These are phyloP conservation scores for Suillus lakei DNA, from an alignment of 768 basidiomycete genomes.

Conservation along the genomic window DNA sequence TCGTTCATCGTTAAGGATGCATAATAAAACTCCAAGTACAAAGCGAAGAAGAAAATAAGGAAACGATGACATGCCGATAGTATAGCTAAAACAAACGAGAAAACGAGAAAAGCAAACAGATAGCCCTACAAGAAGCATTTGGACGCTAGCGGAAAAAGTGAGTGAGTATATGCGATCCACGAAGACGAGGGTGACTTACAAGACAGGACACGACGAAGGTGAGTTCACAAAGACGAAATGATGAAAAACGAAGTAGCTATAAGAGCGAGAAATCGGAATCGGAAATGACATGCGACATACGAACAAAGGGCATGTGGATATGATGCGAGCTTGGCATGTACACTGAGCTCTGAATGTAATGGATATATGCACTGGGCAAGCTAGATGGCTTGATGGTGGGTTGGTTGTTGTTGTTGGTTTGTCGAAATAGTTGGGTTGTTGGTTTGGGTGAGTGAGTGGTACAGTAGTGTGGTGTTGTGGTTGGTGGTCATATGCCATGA, in stretches of 20 bases:
- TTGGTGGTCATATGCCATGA: slow-evolving; percentile 5
- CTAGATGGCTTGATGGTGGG: background rate
- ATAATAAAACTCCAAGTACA: background rate
- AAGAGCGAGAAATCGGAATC: background rate
- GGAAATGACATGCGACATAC: background rate
- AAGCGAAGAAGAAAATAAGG: background rate
- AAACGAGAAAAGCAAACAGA: slow-evolving; percentile 8
- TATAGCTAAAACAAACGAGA: background rate
- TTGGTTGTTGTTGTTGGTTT: background rate
- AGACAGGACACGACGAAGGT: background rate
- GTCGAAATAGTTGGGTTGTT: background rate
- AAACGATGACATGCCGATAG: background rate
- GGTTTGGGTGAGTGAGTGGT: background rate
- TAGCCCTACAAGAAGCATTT: slow-evolving; percentile 8
- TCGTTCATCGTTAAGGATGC: background rate
- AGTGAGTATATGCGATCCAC: background rate
- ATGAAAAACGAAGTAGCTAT: background rate
- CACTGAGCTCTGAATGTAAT: background rate
- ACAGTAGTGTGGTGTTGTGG: background rate
- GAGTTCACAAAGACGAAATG: background rate
- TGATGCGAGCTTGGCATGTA: slow-evolving; percentile 1
- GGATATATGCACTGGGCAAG: slow-evolving; percentile 1
- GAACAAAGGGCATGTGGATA: background rate
- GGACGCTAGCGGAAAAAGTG: background rate
- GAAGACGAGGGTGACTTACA: background rate